Percentiles rank a stretch among this genome's conserved stretches.
Conservation (phyloP, 2,329 filamentous ascomycete genomes). For the Ciborinia camelliae region DNA sequence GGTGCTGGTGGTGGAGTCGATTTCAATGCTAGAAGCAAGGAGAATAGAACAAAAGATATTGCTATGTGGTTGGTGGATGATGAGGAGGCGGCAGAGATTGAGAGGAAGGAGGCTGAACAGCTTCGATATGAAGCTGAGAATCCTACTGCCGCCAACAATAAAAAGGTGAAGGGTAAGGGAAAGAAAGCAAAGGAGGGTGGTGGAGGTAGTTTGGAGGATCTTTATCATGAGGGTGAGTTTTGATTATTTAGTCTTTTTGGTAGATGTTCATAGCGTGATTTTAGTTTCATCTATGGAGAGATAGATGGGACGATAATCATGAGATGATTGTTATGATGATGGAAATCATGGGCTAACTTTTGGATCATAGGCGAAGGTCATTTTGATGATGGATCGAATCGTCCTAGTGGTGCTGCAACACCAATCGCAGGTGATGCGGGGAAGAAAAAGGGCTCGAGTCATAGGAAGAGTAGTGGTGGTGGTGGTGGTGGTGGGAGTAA, state of each 20-base stretch:
- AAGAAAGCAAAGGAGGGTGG: slow-evolving; percentile 44
- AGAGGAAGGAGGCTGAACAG: slow-evolving; percentile 85
- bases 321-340: neutral
- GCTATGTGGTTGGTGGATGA: slow-evolving; percentile 98
- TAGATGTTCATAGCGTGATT: slow-evolving; percentile 14
- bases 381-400: slow-evolving; percentile 82
- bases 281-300: slow-evolving; percentile 15
- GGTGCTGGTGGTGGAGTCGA: slow-evolving; percentile 81
- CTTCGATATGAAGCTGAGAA: slow-evolving; percentile 55
- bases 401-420: slow-evolving; percentile 81
- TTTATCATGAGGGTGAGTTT: slow-evolving; percentile 96
- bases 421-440: slow-evolving; percentile 57
- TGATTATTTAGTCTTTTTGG: neutral
- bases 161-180: slow-evolving; percentile 58
- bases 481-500: slow-evolving; percentile 52
- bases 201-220: slow-evolving; percentile 76
- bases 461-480: slow-evolving; percentile 45
- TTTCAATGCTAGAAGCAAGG: slow-evolving; percentile 86
- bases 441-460: slow-evolving; percentile 42
- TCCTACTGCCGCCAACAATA: slow-evolving; percentile 59
- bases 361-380: slow-evolving; percentile 75
- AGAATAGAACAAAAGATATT: slow-evolving; percentile 96
- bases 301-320: slow-evolving; percentile 1
- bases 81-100: slow-evolving; percentile 90
- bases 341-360: slow-evolving; percentile 15